Conservation (phyloP, 208 protist species). For the Baffinella frigidus region DNA sequence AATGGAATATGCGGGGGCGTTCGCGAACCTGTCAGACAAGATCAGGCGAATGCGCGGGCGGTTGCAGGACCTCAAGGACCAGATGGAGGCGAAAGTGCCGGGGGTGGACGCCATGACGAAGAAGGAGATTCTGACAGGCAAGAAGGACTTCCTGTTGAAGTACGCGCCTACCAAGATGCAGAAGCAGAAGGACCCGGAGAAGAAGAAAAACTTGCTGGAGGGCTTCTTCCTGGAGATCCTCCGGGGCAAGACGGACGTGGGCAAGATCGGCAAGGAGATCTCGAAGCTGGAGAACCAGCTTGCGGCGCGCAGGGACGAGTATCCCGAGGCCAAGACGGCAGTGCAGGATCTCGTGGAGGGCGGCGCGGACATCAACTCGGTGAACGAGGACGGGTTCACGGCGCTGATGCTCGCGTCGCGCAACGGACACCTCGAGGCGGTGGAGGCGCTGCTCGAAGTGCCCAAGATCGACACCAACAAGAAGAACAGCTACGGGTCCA, state of each 20-base stretch:
- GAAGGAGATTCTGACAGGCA: too few relatives aligned
- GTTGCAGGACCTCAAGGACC: not conserved
- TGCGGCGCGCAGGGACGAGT: not conserved
- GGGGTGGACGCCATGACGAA: not conserved
- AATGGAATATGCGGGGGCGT: not conserved
- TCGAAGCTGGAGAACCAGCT: not conserved
- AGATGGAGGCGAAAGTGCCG: not conserved
- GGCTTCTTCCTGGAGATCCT: not conserved
- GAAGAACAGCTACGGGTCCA: not conserved
- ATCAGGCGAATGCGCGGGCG: not conserved
- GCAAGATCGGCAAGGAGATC: not conserved
- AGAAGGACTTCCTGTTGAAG: not conserved
- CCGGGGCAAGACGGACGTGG: not conserved
- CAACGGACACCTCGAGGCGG: conserved; percentile 1
- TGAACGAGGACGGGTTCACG: conserved; percentile 38
- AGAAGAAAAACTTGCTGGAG: not conserved
- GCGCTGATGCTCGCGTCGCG: conserved; percentile 37
- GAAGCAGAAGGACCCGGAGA: not conserved
- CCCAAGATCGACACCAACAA: not conserved
- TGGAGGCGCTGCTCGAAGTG: not conserved
- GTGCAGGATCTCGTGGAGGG: not conserved
- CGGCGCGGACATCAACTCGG: conserved; percentile 13
- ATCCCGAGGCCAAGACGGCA: conserved; percentile 3
- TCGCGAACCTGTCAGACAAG: not conserved
- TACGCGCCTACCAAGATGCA: not conserved